Conservation (phyloP, 192 early-diverging fungal species). For the Entomortierella lignicola region DNA sequence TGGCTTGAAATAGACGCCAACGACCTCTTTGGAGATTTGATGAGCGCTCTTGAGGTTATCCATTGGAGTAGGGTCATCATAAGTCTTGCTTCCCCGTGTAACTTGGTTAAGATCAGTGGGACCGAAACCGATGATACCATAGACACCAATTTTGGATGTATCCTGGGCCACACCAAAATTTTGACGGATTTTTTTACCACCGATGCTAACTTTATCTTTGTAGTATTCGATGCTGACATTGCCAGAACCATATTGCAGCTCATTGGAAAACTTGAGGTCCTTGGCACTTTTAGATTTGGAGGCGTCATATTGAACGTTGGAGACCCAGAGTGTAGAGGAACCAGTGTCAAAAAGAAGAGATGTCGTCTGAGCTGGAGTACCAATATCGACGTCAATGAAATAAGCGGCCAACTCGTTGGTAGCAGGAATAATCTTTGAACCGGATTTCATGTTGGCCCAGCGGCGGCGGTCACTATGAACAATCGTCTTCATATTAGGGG, state of each 20-base stretch:
- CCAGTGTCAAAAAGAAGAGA: constrained; percentile 16
- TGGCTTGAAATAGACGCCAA: constrained; percentile 62
- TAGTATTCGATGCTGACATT: constrained; percentile 10
- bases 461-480: not conserved
- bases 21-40: constrained; percentile 39
- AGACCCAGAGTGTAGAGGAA: constrained; percentile 19
- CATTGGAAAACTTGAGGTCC: not conserved
- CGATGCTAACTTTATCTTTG: constrained; percentile 11
- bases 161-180: not conserved
- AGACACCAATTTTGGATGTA: constrained; percentile 11
- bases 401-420: not conserved
- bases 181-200: not conserved
- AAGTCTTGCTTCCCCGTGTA: not conserved
- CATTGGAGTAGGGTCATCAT: constrained; percentile 27
- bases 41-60: constrained; percentile 26
- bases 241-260: constrained; percentile 12
- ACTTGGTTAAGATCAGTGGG: constrained; percentile 7
- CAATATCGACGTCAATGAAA: constrained; percentile 9
- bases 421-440: not conserved
- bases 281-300: constrained; percentile 21
- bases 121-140: constrained; percentile 54
- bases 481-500: not conserved
- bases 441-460: not conserved
- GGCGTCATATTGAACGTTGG: not conserved
- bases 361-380: not conserved